Evolutionary conservation across 1,139 yeast genomes (phyloP).

Genomic region (Taphrina sp.): DNA sequence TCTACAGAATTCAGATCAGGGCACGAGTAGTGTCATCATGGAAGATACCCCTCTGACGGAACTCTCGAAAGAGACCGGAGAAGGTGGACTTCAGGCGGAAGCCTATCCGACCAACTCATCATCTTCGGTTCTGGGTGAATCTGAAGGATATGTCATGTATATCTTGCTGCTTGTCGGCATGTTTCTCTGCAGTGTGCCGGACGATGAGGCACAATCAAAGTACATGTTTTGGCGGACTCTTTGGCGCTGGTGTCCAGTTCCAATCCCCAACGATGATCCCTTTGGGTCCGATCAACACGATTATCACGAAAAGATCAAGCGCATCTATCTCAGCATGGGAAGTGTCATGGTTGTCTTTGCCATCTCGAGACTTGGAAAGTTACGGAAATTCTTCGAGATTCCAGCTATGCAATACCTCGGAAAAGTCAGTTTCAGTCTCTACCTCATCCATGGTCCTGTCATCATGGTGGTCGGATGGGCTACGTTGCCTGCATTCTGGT

Average conservation of each 20-base stretch:
- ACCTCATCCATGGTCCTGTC: conserved; percentile 17
- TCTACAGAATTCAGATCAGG: background rate
- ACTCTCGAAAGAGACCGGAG: background rate
- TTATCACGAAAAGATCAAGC: background rate
- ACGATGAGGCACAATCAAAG: conserved; percentile 20
- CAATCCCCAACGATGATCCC: conserved; percentile 4
- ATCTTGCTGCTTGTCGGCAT: conserved; percentile 11
- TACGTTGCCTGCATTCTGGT: conserved; percentile 12
- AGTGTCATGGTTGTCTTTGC: conserved; percentile 14
- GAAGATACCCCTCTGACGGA: background rate
- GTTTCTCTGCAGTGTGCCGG: conserved; percentile 17
- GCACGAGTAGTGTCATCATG: background rate
- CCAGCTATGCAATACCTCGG: conserved; percentile 21
- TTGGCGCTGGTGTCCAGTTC: conserved; percentile 13
- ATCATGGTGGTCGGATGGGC: conserved; percentile 21
- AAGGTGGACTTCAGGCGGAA: background rate
- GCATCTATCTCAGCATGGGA: conserved; percentile 8
- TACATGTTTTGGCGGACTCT: conserved; percentile 18
- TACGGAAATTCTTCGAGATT: conserved; percentile 14
- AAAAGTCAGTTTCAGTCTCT: conserved; percentile 13
- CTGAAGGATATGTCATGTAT: background rate
- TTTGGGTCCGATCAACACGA: background rate
- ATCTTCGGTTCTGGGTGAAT: conserved; percentile 3
- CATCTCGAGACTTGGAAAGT: conserved; percentile 11
- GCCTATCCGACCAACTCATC: background rate